Conservation (phyloP, 2,329 filamentous ascomycete species). For the Neofusicoccum parvum region DNA sequence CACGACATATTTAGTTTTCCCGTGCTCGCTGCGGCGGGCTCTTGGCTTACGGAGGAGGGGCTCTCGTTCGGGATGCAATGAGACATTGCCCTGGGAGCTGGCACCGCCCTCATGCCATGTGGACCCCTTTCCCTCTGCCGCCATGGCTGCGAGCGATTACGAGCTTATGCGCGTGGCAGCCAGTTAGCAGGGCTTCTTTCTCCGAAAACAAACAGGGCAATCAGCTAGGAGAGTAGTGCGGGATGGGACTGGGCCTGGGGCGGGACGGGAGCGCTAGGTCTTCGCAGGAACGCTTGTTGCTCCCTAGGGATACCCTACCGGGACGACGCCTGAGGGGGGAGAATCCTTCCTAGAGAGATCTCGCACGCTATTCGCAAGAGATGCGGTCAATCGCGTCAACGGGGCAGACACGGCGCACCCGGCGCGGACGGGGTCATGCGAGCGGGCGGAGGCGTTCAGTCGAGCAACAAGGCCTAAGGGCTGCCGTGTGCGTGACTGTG, state of each 20-base stretch:
- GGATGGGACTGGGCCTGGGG: not conserved
- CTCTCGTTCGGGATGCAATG: constrained; percentile 5
- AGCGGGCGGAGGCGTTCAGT: not conserved
- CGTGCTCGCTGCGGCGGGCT: not conserved
- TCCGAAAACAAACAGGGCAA: constrained; percentile 18
- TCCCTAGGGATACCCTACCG: constrained; percentile 7
- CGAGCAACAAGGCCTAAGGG: not conserved
- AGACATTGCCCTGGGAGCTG: constrained; percentile 15
- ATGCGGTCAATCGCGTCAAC: constrained; percentile 16
- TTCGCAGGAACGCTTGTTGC: not conserved
- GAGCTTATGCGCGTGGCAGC: constrained; percentile 22
- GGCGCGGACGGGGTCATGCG: constrained; percentile 9
- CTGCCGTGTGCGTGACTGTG: not conserved
- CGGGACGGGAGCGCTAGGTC: constrained; percentile 13
- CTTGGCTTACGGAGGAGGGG: constrained; percentile 20
- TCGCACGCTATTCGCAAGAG: constrained; percentile 17
- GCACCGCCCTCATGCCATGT: constrained; percentile 17
- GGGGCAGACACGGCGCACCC: not conserved
- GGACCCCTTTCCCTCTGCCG: constrained; percentile 14
- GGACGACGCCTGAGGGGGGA: not conserved
- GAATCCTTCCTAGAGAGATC: constrained; percentile 4
- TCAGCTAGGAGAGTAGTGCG: not conserved
- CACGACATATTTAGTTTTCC: constrained; percentile 20
- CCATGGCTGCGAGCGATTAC: constrained; percentile 21
- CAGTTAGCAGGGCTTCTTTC: constrained; percentile 9